Base-by-base conservation (phyloP, 2,329 filamentous ascomycete genomes). In the Colletotrichum destructivum region DNA sequence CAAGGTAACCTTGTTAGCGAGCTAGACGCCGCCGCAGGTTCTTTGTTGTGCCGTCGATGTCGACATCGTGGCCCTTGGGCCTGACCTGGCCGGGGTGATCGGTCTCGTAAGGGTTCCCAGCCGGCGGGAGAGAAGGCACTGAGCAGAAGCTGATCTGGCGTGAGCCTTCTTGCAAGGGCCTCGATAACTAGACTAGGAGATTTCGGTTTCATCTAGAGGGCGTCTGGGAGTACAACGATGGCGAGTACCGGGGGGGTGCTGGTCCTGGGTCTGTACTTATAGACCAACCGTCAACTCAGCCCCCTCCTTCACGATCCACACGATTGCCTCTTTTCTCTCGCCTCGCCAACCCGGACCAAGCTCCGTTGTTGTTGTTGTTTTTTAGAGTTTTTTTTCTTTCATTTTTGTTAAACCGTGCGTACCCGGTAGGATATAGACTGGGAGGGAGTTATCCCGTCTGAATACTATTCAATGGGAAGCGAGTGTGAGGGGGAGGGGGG, bases 1-100 rank as follows among this genome's bases (percentile, higher is more conserved):
- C 44, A 52, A 55, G 59, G 57, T 44, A 63, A 63, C 64, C 59
- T 18, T 54, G 18, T 63, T 68, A 71, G 64, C 69, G 69, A 71
- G 57, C 57, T 69, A 71, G 69, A 71, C 59, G 64, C 69, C 18
- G 64, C 69, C 23, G 59, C 31, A 46, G 13, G 61, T 5, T 16
- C 61, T 31, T 40, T 44, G 61, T 54, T 38, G 44, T 31, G 31
- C 31, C 6, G 31, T 7, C 31, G 21, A 63, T 63, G 61, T 63
- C 61, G 61, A 40, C 59, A 51, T 62, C 46, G 59, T 54, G 8
- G 16, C 38, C 47, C 61, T n/a, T 44, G 49, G 31, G 21, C 44
- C 59, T 62, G 46, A 13, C 44, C 46, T 51, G 31, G 59, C 51
- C 44, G 18, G 31, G 16, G 16, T 49, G 26, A 42, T 49, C n/a